phyloP scores from a whole-genome alignment of 768 basidiomycete species.

The Phaeolepiota aurea region DNA sequence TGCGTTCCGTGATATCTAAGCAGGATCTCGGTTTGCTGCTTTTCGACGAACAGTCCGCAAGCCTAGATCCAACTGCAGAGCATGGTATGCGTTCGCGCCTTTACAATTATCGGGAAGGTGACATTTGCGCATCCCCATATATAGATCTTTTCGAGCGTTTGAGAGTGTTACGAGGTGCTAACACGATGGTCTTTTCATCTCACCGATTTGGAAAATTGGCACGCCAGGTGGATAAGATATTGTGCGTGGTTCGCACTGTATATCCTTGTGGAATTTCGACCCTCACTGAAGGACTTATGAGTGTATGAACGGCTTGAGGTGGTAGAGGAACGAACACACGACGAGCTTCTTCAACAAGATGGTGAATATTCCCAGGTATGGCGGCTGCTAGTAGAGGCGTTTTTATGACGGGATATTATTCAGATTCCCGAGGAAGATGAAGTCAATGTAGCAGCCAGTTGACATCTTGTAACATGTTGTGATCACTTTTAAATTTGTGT shows the following conservation, averaged over 20 bases:
- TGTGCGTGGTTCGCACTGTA: slow-evolving; percentile 34
- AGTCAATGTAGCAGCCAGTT: too few relatives aligned
- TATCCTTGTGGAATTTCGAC: not conserved
- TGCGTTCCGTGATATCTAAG: slow-evolving; percentile 49
- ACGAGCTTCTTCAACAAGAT: slow-evolving; percentile 37
- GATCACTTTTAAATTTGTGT: too few relatives aligned
- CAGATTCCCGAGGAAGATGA: too few relatives aligned
- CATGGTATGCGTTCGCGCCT: slow-evolving; percentile 32
- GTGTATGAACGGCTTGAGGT: slow-evolving; percentile 61
- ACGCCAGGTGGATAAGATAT: slow-evolving; percentile 59
- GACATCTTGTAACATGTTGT: too few relatives aligned
- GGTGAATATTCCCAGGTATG: slow-evolving; percentile 72
- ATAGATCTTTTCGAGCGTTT: slow-evolving; percentile 64
- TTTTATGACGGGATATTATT: too few relatives aligned
- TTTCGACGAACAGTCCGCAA: slow-evolving; percentile 69
- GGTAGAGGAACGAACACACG: slow-evolving; percentile 61
- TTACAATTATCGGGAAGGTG: not conserved
- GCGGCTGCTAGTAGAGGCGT: too few relatives aligned
- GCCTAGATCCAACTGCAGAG: slow-evolving; percentile 69
- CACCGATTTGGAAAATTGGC: slow-evolving; percentile 69
- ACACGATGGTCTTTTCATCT: slow-evolving; percentile 79
- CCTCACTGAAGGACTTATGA: slow-evolving; percentile 28
- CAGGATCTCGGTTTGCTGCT: slow-evolving; percentile 46
- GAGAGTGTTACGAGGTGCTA: slow-evolving; percentile 56
- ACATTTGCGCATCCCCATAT: too few relatives aligned